Percentiles rank a stretch among this genome's conserved stretches.
Conservation (phyloP, 192 early-diverging fungal genomes). For the Umbelopsis sp. region DNA sequence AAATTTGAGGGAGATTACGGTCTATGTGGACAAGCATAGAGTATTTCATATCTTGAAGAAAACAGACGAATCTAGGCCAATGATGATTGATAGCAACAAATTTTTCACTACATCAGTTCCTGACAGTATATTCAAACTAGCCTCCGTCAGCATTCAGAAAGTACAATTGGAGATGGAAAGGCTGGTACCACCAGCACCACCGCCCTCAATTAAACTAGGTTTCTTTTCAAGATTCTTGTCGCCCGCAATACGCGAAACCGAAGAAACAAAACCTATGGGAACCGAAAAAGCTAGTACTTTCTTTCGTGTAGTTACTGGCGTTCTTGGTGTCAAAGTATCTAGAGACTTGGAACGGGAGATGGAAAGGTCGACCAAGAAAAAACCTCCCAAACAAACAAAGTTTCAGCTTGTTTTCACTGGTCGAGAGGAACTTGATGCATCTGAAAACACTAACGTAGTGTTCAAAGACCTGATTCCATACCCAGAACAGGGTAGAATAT, state of each 20-base stretch:
- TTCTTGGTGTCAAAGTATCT: slow-evolving; percentile 57
- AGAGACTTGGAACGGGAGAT: slow-evolving; percentile 67
- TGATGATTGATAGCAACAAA: slow-evolving; percentile 53
- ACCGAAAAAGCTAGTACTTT: slow-evolving; percentile 61
- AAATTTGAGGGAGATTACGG: slow-evolving; percentile 66
- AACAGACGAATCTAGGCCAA: slow-evolving; percentile 59
- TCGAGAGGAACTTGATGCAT: slow-evolving; percentile 77
- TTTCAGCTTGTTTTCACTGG: slow-evolving; percentile 75
- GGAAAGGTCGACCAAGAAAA: slow-evolving; percentile 88
- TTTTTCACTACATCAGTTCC: slow-evolving; percentile 61
- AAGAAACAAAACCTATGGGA: background rate
- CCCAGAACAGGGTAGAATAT: slow-evolving; percentile 79
- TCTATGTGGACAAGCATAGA: slow-evolving; percentile 62
- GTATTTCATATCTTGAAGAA: slow-evolving; percentile 70
- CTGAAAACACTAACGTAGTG: slow-evolving; percentile 57
- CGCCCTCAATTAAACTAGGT: background rate
- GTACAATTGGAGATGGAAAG: slow-evolving; percentile 59
- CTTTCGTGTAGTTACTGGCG: slow-evolving; percentile 68
- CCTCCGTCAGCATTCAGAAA: slow-evolving; percentile 57
- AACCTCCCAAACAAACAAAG: slow-evolving; percentile 68
- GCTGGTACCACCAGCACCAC: slow-evolving; percentile 27
- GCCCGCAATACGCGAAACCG: background rate
- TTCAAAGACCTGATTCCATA: slow-evolving; percentile 77
- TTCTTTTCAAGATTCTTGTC: slow-evolving; percentile 20
- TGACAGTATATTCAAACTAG: slow-evolving; percentile 71